phyloP scores from a whole-genome alignment of 176 grass and related monocot species.

The Saccharum officinarum region DNA sequence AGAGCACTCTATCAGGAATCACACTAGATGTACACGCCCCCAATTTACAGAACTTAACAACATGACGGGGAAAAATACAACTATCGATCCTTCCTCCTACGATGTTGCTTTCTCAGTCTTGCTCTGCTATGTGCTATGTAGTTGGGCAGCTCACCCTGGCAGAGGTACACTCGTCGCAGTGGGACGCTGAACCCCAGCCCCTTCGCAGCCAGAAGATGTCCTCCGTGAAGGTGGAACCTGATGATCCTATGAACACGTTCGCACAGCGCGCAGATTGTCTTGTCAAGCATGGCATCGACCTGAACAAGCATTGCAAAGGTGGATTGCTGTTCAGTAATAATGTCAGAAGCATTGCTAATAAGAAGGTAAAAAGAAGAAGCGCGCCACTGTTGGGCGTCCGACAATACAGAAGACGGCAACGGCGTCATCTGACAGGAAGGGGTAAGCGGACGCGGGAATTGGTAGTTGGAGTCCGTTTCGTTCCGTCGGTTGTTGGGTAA shows the following conservation, averaged over 20 bases:
- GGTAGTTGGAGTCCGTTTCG: no score
- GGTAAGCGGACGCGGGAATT: no score
- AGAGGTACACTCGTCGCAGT: constrained; percentile 83
- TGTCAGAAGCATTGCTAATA: no score
- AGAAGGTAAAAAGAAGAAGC: no score
- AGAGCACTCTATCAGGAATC: neutral
- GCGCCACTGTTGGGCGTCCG: no score
- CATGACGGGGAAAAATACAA: neutral
- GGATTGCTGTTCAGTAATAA: neutral
- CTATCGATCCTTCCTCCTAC: neutral
- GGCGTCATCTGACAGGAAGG: no score
- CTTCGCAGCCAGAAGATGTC: constrained; percentile 70
- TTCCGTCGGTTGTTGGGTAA: no score
- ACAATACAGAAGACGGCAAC: no score
- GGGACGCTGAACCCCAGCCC: constrained; percentile 75
- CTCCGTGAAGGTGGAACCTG: constrained; percentile 84
- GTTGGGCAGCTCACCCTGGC: constrained; percentile 77
- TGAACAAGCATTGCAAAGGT: constrained; percentile 3
- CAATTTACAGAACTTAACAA: constrained; percentile 44
- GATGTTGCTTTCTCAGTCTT: constrained; percentile 41
- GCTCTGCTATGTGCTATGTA: constrained; percentile 53
- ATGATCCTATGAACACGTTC: constrained; percentile 46
- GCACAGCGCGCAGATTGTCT: constrained; percentile 82
- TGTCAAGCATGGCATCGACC: constrained; percentile 88
- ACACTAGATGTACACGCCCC: constrained; percentile 43